A percentile compares a stretch with the other conserved stretches of the same genome.
These are phyloP conservation scores for Rhodamnia rubescens DNA, from an alignment of 345 rosid species.

Conservation along the genomic window DNA sequence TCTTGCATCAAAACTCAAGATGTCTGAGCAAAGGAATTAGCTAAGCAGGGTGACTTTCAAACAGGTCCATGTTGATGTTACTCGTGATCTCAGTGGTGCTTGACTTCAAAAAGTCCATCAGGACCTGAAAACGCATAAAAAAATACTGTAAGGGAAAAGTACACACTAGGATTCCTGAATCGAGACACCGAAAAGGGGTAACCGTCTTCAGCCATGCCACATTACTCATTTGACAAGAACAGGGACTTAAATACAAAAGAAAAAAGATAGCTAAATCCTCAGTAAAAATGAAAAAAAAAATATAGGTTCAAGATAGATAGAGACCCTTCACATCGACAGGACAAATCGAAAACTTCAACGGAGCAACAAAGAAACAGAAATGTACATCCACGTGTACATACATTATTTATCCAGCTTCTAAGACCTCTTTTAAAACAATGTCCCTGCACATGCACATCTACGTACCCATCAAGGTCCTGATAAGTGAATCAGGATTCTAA, in stretches of 20 bases:
- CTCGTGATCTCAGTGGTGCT: conserved; percentile 38
- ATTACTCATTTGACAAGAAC: background rate
- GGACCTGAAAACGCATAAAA: conserved; percentile 50
- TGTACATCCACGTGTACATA: background rate
- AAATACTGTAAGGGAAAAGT: background rate
- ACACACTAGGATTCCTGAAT: background rate
- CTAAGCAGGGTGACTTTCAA: background rate
- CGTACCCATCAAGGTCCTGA: background rate
- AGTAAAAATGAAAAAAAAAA: background rate
- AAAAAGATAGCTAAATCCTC: background rate
- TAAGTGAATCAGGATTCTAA: background rate
- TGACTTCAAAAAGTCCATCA: conserved; percentile 64
- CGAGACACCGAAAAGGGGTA: background rate
- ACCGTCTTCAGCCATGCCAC: background rate
- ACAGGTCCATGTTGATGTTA: background rate
- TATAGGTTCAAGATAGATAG: background rate
- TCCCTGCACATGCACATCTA: background rate
- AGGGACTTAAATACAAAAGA: background rate
- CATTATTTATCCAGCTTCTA: background rate
- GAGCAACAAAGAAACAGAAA: background rate
- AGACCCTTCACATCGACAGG: background rate
- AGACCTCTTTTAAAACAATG: background rate
- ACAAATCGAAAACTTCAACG: background rate
- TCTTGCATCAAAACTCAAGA: background rate
- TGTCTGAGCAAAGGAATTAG: background rate